phyloP scores from a whole-genome alignment of 2,329 filamentous ascomycete genomes.

The Endoconidiophora laricicola region DNA sequence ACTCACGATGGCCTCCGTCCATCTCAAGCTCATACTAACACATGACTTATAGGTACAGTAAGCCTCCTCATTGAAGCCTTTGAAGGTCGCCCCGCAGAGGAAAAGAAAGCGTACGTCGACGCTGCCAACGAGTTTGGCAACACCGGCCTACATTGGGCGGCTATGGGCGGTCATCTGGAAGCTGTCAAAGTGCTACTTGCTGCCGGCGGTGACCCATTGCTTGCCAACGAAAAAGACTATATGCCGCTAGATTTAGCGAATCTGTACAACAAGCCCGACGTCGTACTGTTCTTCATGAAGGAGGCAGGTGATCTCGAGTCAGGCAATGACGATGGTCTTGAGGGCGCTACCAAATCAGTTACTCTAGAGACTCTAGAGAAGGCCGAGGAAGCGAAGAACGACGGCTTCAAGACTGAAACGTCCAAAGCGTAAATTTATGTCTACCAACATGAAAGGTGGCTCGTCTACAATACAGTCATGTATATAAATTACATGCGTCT shows the following conservation, averaged over 20 bases:
- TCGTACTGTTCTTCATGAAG: slow-evolving; percentile 44
- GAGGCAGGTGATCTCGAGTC: slow-evolving; percentile 31
- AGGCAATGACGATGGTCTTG: slow-evolving; percentile 20
- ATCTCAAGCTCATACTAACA: slow-evolving; percentile 2
- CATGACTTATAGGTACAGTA: slow-evolving; percentile 25
- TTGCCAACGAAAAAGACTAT: slow-evolving; percentile 72
- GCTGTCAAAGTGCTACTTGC: slow-evolving; percentile 58
- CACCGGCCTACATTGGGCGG: slow-evolving; percentile 86
- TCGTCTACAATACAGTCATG: too few relatives aligned
- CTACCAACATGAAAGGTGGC: too few relatives aligned
- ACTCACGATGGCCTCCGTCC: background rate
- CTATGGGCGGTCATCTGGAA: slow-evolving; percentile 70
- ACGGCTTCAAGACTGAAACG: background rate
- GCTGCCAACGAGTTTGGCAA: slow-evolving; percentile 67
- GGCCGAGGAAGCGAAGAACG: background rate
- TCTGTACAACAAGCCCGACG: slow-evolving; percentile 48
- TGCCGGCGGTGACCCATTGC: slow-evolving; percentile 57
- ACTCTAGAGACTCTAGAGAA: slow-evolving; percentile 12
- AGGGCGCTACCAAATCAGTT: slow-evolving; percentile 17
- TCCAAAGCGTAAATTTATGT: background rate
- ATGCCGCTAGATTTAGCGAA: slow-evolving; percentile 61
- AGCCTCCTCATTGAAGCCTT: slow-evolving; percentile 28
- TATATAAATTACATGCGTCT: too few relatives aligned
- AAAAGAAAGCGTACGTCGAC: slow-evolving; percentile 41
- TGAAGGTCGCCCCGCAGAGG: slow-evolving; percentile 21